These are phyloP conservation scores for Plicaturopsis crispa DNA, from an alignment of 768 basidiomycete species.

Conservation along the genomic window DNA sequence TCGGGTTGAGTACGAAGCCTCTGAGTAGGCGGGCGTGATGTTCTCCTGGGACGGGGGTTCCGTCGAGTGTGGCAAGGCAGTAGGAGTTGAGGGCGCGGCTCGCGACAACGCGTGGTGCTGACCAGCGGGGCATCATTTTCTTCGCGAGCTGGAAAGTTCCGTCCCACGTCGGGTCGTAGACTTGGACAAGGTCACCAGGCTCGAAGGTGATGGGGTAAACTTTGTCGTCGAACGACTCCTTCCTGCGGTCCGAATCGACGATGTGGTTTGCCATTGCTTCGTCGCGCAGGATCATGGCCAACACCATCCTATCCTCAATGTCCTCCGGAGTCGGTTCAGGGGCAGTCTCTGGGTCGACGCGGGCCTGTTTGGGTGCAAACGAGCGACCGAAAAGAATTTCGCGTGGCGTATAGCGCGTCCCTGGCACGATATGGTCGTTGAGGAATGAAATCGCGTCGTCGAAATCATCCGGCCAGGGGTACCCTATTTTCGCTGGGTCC, in stretches of 20 bases:
- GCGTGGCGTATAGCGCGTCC: slow-evolving; percentile 9
- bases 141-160: slow-evolving; percentile 17
- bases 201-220: slow-evolving; percentile 13
- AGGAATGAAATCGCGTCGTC: slow-evolving; percentile 11
- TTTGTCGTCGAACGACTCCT: slow-evolving; percentile 19
- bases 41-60: neutral
- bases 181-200: slow-evolving; percentile 21
- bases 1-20: no score
- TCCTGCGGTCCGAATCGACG: slow-evolving; percentile 11
- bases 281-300: slow-evolving; percentile 20
- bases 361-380: slow-evolving; percentile 18
- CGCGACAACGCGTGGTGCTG: slow-evolving; percentile 14
- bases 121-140: slow-evolving; percentile 25
- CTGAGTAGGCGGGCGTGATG: slow-evolving; percentile 14
- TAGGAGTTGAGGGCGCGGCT: slow-evolving; percentile 15
- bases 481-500: slow-evolving; percentile 10
- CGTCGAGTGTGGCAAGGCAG: slow-evolving; percentile 13
- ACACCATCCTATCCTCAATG: slow-evolving; percentile 20
- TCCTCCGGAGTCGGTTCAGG: slow-evolving; percentile 4
- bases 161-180: slow-evolving; percentile 13
- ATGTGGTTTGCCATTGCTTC: slow-evolving; percentile 18
- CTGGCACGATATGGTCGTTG: slow-evolving; percentile 17
- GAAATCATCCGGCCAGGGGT: slow-evolving; percentile 15
- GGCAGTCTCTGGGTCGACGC: slow-evolving; percentile 10
- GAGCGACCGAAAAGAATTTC: slow-evolving; percentile 22